Evolutionary conservation across 441 rosid species (phyloP), one percentile per base, ranked within the genome.

Genomic region (Pelargonium myrrhifolium): DNA sequence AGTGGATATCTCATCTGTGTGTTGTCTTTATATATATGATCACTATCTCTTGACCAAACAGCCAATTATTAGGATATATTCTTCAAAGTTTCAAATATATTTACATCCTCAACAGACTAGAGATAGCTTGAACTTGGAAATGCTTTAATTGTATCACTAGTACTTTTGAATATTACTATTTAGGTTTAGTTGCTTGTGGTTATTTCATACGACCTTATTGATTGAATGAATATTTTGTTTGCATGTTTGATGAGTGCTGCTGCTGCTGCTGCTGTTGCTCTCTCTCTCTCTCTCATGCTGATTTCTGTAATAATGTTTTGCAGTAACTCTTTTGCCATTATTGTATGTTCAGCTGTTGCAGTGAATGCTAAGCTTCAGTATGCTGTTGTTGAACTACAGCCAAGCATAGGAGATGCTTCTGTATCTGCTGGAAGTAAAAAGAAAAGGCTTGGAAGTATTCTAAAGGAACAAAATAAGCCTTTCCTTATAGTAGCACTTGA

Each of bases 331-430:
- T 28, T 35, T 10, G 17, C 39, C 53, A 64, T 76, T 68, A 43
- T 71, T 67, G 55, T 71, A 14, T 71, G 63, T 63, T 70, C 94
- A 94, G 99, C 97, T 82, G 96, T 94, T 65, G 99, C 97, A 9
- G 96, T 92, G 75, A 92, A 94, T 78, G 87, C 87, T 70, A 89
- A 88, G 74, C 92, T 94, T 75, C 90, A 88, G 69, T 94, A 94
- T 81, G 93, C 97, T 69, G 85, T 92, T 66, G 88, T 88, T 65
- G 94, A 87, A 81, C 80, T 87, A 70, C 83, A 82, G 69, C 67
- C 88, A 42, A 49, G 72, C 55, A 58, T 64, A 51, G 94, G 78
- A 69, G 87, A 79, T 78, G 80, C 66, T 70, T 75, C 84, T 71
- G 51, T 66, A 28, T 75, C 71, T 69, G 69, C 80, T 70, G 80